A percentile compares a stretch with the other conserved stretches of the same genome.
phyloP scores from a whole-genome alignment of 2,329 filamentous ascomycete genomes.

The Fusarium sp. region DNA sequence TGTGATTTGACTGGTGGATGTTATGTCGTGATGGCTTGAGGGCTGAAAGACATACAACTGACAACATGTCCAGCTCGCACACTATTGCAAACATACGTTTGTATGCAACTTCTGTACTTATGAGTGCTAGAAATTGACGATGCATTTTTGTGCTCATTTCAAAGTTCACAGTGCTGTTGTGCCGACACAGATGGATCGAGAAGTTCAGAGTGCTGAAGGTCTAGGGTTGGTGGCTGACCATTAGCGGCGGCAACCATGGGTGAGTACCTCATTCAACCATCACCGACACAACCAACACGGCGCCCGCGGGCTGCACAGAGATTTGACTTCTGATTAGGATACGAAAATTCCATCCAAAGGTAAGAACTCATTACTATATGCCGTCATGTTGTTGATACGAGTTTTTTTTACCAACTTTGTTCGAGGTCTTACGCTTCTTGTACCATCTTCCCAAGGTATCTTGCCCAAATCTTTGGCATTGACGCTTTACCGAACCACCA shows the following conservation, averaged over 20 bases:
- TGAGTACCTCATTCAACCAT: background rate
- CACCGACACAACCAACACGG: background rate
- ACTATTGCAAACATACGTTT: no score
- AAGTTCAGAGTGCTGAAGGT: background rate
- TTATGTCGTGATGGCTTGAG: background rate
- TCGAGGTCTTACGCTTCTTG: background rate
- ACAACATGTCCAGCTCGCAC: background rate
- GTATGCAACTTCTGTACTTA: no score
- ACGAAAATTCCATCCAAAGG: rapidly evolving
- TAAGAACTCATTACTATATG: background rate
- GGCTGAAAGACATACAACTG: background rate
- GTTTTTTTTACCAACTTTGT: rapidly evolving
- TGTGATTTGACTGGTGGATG: constrained; percentile 4
- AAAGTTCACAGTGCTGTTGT: no score
- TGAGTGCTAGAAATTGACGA: background rate
- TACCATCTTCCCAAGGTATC: background rate
- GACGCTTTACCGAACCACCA: no score
- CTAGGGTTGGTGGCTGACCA: constrained; percentile 6
- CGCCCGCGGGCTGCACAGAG: background rate
- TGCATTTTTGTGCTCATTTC: background rate
- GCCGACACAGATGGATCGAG: background rate
- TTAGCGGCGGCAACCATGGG: background rate
- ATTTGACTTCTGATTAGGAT: background rate
- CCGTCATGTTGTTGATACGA: background rate
- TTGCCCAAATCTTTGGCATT: background rate